Conservation (phyloP, 2,329 filamentous ascomycete species). For the Aspergillus pseudotamarii region DNA sequence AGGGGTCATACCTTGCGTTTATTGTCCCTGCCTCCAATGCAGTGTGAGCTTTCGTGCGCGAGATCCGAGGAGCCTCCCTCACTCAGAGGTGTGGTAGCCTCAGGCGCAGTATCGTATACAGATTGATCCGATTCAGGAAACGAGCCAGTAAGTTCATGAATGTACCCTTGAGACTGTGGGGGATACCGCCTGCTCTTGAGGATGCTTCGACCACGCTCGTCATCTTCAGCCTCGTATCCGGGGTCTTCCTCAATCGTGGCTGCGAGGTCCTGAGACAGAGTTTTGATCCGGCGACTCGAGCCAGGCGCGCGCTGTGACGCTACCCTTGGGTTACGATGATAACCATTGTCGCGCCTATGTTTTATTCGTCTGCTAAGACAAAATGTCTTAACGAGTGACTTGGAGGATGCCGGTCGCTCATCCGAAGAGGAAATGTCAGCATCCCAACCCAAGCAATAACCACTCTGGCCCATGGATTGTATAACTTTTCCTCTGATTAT, state of each 20-base stretch:
- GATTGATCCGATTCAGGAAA: neutral
- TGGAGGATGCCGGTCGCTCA: neutral
- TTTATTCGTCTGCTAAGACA: neutral
- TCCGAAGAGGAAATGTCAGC: neutral
- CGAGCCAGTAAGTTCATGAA: neutral
- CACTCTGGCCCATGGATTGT: too few species aligned
- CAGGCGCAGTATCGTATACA: neutral
- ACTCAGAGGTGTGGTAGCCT: neutral
- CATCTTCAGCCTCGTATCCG: neutral
- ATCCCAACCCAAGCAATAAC: neutral
- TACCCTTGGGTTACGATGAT: neutral
- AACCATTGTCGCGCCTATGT: neutral
- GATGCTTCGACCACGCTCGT: neutral
- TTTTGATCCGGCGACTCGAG: neutral
- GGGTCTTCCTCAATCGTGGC: neutral
- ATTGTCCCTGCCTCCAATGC: neutral
- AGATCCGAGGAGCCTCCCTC: neutral
- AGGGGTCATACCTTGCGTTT: neutral
- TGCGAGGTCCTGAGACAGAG: neutral
- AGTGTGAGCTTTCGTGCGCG: neutral
- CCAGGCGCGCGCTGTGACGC: neutral
- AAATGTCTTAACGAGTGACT: neutral
- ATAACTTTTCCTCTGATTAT: neutral
- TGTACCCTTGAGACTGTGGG: neutral
- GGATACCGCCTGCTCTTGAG: neutral